Conservation (phyloP, 2,329 filamentous ascomycete species). For the Xenoacremonium recifei region DNA sequence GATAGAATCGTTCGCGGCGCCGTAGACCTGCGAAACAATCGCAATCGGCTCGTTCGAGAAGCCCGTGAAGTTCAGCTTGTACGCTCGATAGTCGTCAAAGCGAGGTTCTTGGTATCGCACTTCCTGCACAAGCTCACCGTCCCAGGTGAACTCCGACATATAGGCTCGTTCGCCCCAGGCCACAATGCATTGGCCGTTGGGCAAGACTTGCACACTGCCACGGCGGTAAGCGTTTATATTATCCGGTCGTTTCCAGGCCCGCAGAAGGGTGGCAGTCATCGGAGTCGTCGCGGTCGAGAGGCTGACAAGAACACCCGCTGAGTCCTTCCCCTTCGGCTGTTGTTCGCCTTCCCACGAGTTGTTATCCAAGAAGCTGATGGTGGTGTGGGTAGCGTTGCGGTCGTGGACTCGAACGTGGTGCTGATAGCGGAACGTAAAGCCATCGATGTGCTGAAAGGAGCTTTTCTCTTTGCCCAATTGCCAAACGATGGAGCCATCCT, state of each 20-base stretch:
- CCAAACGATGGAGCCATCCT: slow-evolving; percentile 51
- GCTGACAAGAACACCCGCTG: no score
- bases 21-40: no score
- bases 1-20: no score
- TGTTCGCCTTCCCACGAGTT: no score
- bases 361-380: no score
- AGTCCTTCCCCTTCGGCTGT: no score
- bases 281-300: no score
- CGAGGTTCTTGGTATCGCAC: slow-evolving; percentile 37
- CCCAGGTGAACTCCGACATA: slow-evolving; percentile 44
- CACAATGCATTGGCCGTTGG: slow-evolving; percentile 52
- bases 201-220: slow-evolving; percentile 50
- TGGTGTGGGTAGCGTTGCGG: slow-evolving; percentile 43
- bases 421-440: slow-evolving; percentile 46
- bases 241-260: no score
- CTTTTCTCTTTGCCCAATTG: slow-evolving; percentile 43
- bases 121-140: slow-evolving; percentile 54
- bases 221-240: slow-evolving; percentile 48
- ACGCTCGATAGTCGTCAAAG: slow-evolving; percentile 54
- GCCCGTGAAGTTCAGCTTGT: slow-evolving; percentile 53
- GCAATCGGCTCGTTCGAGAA: slow-evolving; percentile 31
- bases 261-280: no score
- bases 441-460: slow-evolving; percentile 30
- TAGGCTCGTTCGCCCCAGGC: slow-evolving; percentile 55
- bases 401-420: slow-evolving; percentile 46